Base-by-base conservation (phyloP, 163 green algal species). In the Scenedesmus sp. region DNA sequence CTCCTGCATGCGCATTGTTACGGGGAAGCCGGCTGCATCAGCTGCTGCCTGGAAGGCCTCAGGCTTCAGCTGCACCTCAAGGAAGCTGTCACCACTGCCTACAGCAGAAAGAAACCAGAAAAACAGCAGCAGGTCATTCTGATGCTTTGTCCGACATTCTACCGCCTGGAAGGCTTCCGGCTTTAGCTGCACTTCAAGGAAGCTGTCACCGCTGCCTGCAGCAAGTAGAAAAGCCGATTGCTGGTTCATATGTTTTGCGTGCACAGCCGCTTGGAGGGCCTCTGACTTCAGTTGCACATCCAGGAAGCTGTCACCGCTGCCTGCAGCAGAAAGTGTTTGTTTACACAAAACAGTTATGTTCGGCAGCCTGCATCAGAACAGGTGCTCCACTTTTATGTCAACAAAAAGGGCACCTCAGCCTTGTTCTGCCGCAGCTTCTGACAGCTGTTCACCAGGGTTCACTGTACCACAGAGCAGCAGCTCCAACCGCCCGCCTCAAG, bases 241-340 rank as follows among this genome's bases (percentile, higher is more conserved):
- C 34, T 46, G 34, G 34, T 46, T 46, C 34, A 46, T 46, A 46
- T 46, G 34, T 46, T 46, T 46, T 8, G 87, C 95, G 20, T 94
- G 91, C 7, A 93, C 94, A 3, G 96, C 98, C 26, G 96, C 95
- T 64, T 96, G 91, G 83, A 99, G 96, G 0, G 86, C 93, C 84
- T 97, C 96, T 2, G 97, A 97, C 52, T 96, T 91, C 46, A 99
- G 96, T 95, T 99, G 96, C 64, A 94, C 93, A 10, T 93, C 82
- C 54, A 82, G 57, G 23, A 82, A 89, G 60, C 18, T 82, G 85
- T 82, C 85, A 83, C 13, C 20, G 66, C 8, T 95, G 34, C 62
- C 81, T 73, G 62, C 84, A 82, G 74, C 74, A 82, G 34, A 82
- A 15, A 82, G 66, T 18, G 16, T n/a, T n/a, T n/a, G 7, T 16